Percentiles rank a stretch among this genome's conserved stretches.
Evolutionary conservation across 495 filamentous ascomycete genomes (phyloP).

Genomic region (Penicillium tannophilum): DNA sequence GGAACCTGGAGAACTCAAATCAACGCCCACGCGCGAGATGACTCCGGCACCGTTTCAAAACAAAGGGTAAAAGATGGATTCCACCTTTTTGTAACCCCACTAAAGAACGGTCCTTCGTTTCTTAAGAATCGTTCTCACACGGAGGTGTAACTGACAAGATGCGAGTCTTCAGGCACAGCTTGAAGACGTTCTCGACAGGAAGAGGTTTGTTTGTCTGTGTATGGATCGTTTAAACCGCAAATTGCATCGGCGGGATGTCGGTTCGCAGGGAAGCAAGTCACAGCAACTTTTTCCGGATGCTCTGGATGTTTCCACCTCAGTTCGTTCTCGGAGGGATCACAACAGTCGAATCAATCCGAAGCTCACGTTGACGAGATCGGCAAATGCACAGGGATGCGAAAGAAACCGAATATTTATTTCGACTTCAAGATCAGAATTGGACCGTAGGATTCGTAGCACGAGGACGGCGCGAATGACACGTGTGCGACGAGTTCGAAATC

Average conservation of each 20-base stretch:
- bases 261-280: neutral
- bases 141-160: conserved; percentile 2
- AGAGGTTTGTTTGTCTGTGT: conserved; percentile 8
- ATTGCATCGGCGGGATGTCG: conserved; percentile 33
- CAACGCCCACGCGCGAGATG: conserved; percentile 28
- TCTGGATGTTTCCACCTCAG: neutral
- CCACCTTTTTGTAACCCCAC: conserved; percentile 37
- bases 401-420: neutral
- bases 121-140: conserved; percentile 26
- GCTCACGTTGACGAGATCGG: conserved; percentile 11
- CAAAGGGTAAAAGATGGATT: conserved; percentile 24
- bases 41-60: conserved; percentile 33
- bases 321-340: neutral
- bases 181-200: conserved; percentile 9
- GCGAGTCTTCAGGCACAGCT: conserved; percentile 2
- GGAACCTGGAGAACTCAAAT: conserved; percentile 26
- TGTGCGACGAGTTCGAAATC: conserved; percentile 15
- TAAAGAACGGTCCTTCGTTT: conserved; percentile 33
- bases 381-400: conserved; percentile 10
- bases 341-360: conserved; percentile 8
- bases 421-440: conserved; percentile 9
- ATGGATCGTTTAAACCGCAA: conserved; percentile 28
- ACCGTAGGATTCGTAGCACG: conserved; percentile 1
- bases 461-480: conserved; percentile 28
- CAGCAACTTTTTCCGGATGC: neutral